phyloP scores from a whole-genome alignment of 2,329 filamentous ascomycete species.

The Neonectria sp. region DNA sequence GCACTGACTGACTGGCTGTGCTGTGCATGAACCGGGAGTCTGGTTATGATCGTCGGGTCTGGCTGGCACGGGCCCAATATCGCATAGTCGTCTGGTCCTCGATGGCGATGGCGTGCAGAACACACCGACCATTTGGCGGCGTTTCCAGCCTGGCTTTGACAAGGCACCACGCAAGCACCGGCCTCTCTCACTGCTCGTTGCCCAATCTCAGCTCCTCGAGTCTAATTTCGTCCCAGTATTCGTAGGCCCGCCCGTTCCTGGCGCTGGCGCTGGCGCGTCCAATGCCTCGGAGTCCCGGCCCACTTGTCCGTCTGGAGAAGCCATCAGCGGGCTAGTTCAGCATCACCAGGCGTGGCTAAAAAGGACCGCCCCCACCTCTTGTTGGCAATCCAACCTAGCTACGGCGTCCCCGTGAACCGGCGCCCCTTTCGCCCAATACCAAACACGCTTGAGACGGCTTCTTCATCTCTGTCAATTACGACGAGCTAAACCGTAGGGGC shows the following conservation, averaged over 20 bases:
- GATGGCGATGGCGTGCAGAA: constrained; percentile 34
- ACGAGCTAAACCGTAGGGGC: constrained; percentile 34
- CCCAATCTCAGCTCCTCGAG: constrained; percentile 11
- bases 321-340: constrained; percentile 4
- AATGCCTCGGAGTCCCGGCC: constrained; percentile 14
- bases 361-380: constrained; percentile 13
- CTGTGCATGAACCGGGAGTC: constrained; percentile 21
- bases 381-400: constrained; percentile 37
- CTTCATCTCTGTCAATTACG: constrained; percentile 37
- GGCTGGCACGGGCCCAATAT: constrained; percentile 25
- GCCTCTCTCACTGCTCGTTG: not conserved
- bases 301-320: constrained; percentile 23
- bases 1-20: not conserved
- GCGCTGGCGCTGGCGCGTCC: not conserved
- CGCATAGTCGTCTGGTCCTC: constrained; percentile 18
- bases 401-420: constrained; percentile 45
- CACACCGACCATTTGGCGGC: constrained; percentile 22
- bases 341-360: not conserved
- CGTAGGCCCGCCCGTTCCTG: not conserved
- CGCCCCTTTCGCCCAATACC: constrained; percentile 30
- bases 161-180: constrained; percentile 16
- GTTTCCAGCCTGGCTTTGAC: constrained; percentile 5
- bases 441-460: constrained; percentile 47
- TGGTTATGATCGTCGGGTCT: constrained; percentile 14
- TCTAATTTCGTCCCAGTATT: not conserved